Evolutionary conservation across 768 basidiomycete genomes (phyloP), one percentile per base, ranked within the genome.

Genomic region (Trametes sanguinea): DNA sequence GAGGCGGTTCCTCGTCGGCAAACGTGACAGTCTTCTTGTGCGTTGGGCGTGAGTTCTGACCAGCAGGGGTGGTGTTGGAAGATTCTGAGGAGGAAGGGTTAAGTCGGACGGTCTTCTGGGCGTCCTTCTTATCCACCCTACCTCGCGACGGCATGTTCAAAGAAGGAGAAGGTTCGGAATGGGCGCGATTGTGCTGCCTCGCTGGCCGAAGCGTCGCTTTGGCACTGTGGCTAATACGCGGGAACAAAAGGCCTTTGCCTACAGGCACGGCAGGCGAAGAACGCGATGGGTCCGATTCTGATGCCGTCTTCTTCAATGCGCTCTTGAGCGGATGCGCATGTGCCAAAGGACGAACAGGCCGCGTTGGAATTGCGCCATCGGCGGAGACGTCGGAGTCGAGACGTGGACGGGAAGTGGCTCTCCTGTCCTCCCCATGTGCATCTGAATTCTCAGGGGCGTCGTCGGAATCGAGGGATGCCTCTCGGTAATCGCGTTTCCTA

Each of bases 311-410:
- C 47, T 57, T 57, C 46, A 57, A 17, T 45, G 56, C 56, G 47
- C 56, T 57, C 47, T 57, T 57, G 35, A 57, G 46, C 27, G 56
- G 33, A n/a, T n/a, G n/a, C n/a, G n/a, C n/a, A n/a, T n/a, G n/a
- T n/a, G n/a, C n/a, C n/a, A n/a, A n/a, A n/a, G n/a, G n/a, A n/a
- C n/a, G n/a, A n/a, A n/a, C n/a, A n/a, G n/a, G n/a, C n/a, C n/a
- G n/a, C 22, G 39, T 17, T 10, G 37, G 37, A 37, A 37, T 11
- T 10, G 16, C 17, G 6, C 30, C 48, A 35, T 14, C 22, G 22
- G 42, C 14, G 11, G 46, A 35, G 11, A 47, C 17, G 47, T 29
- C 27, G 9, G 47, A 57, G 56, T 48, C 47, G 16, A 57, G 37
- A 4, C 56, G 46, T 2, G 37, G 56, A 30, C 56, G 56, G 17